Evolutionary conservation across 306 rosid species (phyloP).

Genomic region (Potentilla sterilis): DNA sequence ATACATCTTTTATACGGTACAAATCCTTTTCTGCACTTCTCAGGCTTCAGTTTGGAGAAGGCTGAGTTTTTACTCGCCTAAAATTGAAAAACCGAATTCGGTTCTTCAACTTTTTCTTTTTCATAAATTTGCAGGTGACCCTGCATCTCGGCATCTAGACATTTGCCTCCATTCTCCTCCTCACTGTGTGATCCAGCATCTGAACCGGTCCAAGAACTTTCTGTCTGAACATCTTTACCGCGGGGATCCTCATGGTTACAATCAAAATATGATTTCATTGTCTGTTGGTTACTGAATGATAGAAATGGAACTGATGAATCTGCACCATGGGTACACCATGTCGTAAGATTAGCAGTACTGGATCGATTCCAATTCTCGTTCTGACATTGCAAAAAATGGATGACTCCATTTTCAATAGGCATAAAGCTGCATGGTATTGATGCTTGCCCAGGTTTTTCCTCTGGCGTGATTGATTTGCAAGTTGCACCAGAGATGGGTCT

Average conservation of each 20-base stretch:
- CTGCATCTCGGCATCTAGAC: slow-evolving; percentile 26
- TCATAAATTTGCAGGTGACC: slow-evolving; percentile 1
- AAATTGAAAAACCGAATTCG: slow-evolving; percentile 16
- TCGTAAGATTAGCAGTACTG: slow-evolving; percentile 29
- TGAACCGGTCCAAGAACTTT: slow-evolving; percentile 48
- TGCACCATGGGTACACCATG: slow-evolving; percentile 37
- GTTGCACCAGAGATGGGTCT: slow-evolving; percentile 28
- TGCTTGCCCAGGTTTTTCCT: slow-evolving; percentile 15
- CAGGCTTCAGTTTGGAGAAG: slow-evolving; percentile 31
- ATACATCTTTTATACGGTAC: slow-evolving; percentile 71
- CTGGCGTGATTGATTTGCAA: slow-evolving; percentile 23
- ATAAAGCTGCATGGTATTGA: slow-evolving; percentile 5
- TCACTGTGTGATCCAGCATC: slow-evolving; percentile 41
- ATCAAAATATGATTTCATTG: slow-evolving; percentile 18
- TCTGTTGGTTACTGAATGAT: slow-evolving; percentile 28
- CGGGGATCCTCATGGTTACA: slow-evolving; percentile 31
- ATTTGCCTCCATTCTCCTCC: slow-evolving; percentile 35
- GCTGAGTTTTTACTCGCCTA: slow-evolving; percentile 32
- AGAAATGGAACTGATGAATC: slow-evolving; percentile 26
- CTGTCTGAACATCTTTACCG: slow-evolving; percentile 39
- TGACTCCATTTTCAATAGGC: slow-evolving; percentile 15
- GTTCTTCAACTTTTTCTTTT: slow-evolving; percentile 1
- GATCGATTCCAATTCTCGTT: slow-evolving; percentile 32
- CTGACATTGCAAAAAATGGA: slow-evolving; percentile 31
- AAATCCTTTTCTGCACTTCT: slow-evolving; percentile 51